A percentile compares a stretch with the other conserved stretches of the same genome.
These are phyloP conservation scores for Pythium utonaiense DNA, from an alignment of 352 stramenopile genomes.

Conservation along the genomic window DNA sequence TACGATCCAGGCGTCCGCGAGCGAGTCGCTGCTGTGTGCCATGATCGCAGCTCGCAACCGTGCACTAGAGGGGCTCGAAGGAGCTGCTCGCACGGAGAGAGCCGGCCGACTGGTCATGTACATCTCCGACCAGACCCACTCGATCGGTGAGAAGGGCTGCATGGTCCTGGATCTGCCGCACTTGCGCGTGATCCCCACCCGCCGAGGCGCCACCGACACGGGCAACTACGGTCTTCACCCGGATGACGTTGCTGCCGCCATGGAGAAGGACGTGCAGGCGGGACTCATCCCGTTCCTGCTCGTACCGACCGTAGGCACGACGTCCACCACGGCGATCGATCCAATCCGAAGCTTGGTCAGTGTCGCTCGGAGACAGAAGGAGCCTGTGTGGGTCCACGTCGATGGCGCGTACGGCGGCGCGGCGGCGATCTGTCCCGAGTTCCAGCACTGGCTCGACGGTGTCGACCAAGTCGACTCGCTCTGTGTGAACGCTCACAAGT, in stretches of 20 bases:
- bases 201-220: slow-evolving; percentile 34
- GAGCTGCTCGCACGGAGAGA: slow-evolving; percentile 27
- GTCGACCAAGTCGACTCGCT: slow-evolving; percentile 65
- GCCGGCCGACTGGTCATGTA: slow-evolving; percentile 52
- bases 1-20: slow-evolving; percentile 64
- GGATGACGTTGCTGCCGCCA: slow-evolving; percentile 41
- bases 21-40: slow-evolving; percentile 50
- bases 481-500: slow-evolving; percentile 77
- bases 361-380: slow-evolving; percentile 34
- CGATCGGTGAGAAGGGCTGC: slow-evolving; percentile 61
- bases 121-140: slow-evolving; percentile 69
- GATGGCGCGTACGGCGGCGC: slow-evolving; percentile 63
- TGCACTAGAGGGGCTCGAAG: slow-evolving; percentile 35
- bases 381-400: slow-evolving; percentile 59
- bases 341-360: slow-evolving; percentile 35
- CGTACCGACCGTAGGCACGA: slow-evolving; percentile 62
- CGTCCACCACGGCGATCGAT: slow-evolving; percentile 57
- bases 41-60: slow-evolving; percentile 40
- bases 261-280: slow-evolving; percentile 43
- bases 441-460: slow-evolving; percentile 46
- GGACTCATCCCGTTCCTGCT: slow-evolving; percentile 59
- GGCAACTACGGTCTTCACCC: slow-evolving; percentile 54
- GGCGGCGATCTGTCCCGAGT: slow-evolving; percentile 50
- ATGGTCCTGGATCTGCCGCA: slow-evolving; percentile 67
- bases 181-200: slow-evolving; percentile 46